These are phyloP conservation scores for Synchytrium microbalum DNA, from an alignment of 371 early-diverging fungal genomes.

Conservation along the genomic window DNA sequence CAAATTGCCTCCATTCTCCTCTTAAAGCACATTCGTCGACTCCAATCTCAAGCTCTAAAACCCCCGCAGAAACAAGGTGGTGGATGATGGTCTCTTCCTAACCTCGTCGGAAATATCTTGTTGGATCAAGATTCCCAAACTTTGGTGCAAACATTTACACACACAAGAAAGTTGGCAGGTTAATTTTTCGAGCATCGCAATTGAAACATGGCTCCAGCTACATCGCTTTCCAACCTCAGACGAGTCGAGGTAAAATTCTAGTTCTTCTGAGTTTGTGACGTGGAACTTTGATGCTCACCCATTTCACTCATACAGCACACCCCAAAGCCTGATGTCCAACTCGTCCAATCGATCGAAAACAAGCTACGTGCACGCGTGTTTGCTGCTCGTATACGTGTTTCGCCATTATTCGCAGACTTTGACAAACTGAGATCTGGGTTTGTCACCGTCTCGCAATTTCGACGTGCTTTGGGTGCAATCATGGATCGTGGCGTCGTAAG, in stretches of 20 bases:
- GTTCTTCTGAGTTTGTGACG: no score
- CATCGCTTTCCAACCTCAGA: background rate
- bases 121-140: no score
- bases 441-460: slow-evolving; percentile 36
- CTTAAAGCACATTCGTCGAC: no score
- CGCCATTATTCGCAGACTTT: slow-evolving; percentile 42
- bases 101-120: no score
- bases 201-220: background rate
- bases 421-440: slow-evolving; percentile 40
- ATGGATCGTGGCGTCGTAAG: slow-evolving; percentile 33
- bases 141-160: no score
- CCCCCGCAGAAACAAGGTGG: no score
- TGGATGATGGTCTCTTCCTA: no score
- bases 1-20: no score
- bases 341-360: slow-evolving; percentile 12
- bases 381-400: slow-evolving; percentile 33
- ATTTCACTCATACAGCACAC: background rate
- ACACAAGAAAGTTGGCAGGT: no score
- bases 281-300: background rate
- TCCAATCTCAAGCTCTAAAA: no score
- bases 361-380: slow-evolving; percentile 30
- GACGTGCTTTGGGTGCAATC: slow-evolving; percentile 28
- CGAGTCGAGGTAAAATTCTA: background rate
- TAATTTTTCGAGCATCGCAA: no score
- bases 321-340: background rate